These are phyloP conservation scores for Zangia roseola DNA, from an alignment of 768 basidiomycete species.

Conservation along the genomic window DNA sequence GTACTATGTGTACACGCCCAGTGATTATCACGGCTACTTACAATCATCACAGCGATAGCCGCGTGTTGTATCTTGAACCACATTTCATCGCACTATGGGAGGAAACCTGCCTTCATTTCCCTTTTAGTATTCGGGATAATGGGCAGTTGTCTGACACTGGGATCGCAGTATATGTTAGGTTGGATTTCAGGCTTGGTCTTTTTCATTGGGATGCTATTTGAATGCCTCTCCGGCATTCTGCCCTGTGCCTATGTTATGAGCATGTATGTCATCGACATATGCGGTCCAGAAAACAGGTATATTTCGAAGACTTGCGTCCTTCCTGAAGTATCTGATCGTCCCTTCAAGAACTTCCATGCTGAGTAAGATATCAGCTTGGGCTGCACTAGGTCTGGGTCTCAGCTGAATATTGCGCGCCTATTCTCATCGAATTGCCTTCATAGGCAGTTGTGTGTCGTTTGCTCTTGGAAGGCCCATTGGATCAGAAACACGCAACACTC, in stretches of 20 bases:
- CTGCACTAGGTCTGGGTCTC: constrained; percentile 21
- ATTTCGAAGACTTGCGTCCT: neutral
- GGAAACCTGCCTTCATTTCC: constrained; percentile 21
- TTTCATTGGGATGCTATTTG: constrained; percentile 15
- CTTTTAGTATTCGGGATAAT: constrained; percentile 4
- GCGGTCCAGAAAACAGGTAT: constrained; percentile 25
- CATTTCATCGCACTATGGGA: constrained; percentile 27
- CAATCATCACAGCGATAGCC: constrained; percentile 23
- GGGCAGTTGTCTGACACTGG: constrained; percentile 13
- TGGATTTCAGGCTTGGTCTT: constrained; percentile 19
- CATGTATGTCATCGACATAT: constrained; percentile 30
- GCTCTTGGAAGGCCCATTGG: constrained; percentile 31
- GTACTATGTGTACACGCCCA: too few relatives aligned
- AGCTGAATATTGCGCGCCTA: neutral
- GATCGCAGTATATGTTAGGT: constrained; percentile 12
- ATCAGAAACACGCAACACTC: constrained; percentile 20
- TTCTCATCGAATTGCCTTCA: neutral
- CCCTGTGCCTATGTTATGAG: constrained; percentile 21
- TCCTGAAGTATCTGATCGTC: constrained; percentile 1
- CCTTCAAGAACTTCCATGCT: constrained; percentile 24
- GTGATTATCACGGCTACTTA: too few relatives aligned
- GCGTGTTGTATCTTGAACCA: constrained; percentile 22
- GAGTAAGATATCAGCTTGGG: constrained; percentile 30
- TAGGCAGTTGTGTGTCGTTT: constrained; percentile 29
- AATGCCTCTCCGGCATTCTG: constrained; percentile 8